Conservation (phyloP, 202 grass and related monocot species). For the Panicum virgatum region DNA sequence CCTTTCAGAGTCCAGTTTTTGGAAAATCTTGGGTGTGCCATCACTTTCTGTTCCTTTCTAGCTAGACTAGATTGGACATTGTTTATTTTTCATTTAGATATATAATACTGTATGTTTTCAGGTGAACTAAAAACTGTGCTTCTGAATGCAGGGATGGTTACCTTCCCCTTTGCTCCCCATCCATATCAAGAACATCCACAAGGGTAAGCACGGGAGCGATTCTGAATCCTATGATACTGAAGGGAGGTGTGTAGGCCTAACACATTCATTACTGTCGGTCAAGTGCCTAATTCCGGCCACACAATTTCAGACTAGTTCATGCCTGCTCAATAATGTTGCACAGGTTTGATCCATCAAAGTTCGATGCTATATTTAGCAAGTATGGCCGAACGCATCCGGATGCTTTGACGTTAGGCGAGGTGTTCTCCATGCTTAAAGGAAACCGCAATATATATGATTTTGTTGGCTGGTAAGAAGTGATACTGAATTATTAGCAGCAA, state of each 20-base stretch:
- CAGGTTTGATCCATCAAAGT: constrained; percentile 73
- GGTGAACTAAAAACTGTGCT: background rate
- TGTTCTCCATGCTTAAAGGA: constrained; percentile 48
- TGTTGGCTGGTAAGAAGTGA: constrained; percentile 43
- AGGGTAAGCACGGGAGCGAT: constrained; percentile 65
- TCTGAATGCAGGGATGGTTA: constrained; percentile 47
- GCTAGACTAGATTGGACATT: background rate
- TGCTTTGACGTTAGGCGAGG: constrained; percentile 49
- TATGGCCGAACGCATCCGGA: constrained; percentile 49
- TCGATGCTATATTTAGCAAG: constrained; percentile 75
- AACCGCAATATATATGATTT: constrained; percentile 58
- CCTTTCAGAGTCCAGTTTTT: background rate
- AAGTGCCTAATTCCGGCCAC: background rate
- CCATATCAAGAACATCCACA: constrained; percentile 65
- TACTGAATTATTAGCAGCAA: background rate
- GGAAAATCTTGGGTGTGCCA: background rate
- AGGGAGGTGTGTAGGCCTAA: constrained; percentile 49
- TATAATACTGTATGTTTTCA: background rate
- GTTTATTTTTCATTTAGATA: background rate
- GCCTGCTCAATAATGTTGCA: background rate
- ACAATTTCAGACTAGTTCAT: constrained; percentile 5
- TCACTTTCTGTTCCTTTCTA: background rate
- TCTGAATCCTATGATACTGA: constrained; percentile 66
- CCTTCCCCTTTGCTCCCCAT: constrained; percentile 61
- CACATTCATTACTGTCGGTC: background rate